Base-by-base conservation (phyloP, 371 early-diverging fungal species). In the Blakeslea trispora region DNA sequence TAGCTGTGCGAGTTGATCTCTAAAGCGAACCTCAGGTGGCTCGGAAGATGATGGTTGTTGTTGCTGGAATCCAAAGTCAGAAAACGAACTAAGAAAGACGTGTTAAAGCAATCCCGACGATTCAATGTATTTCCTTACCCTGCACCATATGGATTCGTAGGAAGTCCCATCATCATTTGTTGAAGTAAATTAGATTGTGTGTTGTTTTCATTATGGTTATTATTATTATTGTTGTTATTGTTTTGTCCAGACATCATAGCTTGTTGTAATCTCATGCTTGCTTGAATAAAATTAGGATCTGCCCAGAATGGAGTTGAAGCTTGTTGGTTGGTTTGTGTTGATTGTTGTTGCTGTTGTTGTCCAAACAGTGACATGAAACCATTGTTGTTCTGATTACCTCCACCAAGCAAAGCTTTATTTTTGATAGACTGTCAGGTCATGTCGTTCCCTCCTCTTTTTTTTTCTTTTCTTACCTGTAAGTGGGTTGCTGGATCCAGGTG, bases 1-100 rank as follows among this genome's bases (percentile, higher is more conserved):
- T 46, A 95, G 68, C 49, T 84, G 82, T 13, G 74, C 84, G 14
- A 92, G 72, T 70, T 92, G 86, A 45, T 77, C 64, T 55, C 81
- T 82, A 77, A 87, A 92, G 44, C 82, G 82, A 51, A 80, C 74
- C 55, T 83, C 83, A 43, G 83, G 83, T 24, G 82, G 75, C 46
- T 83, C 83, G 8, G 63, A 50, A 15, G 57, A 53, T 50, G 31
- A 40, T 18, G 42, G 58, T 51, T 45, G 50, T 28, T 22, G 15
- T 46, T 24, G 50, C 8, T 50, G 39, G 1, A 50, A 35, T 41
- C 59, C 51, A 40, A 15, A 50, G 18, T 35, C 17, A 22, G 18
- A 15, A 21, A 19, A 19, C 17, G 17, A 22, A 22, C 17, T 22
- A 45, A 23, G 23, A 21, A 23, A 46, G 15, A 24, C 14, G 31